Conservation (phyloP, 225 moss, liverwort and hornwort species). For the Pleurozium schreberi region DNA sequence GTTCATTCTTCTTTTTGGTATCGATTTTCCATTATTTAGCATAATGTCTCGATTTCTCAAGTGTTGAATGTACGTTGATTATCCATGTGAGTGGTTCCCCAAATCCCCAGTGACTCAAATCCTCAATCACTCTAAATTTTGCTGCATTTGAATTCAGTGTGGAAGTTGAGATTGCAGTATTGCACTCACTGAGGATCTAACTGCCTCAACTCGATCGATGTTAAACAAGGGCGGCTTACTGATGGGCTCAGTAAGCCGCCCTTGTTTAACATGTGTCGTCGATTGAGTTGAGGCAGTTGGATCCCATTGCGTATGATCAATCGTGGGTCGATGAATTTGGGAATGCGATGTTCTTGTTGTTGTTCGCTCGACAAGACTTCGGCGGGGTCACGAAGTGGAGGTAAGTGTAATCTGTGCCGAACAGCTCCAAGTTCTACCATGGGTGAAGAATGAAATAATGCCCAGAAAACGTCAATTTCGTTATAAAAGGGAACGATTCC, state of each 20-base stretch:
- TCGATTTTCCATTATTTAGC: not conserved
- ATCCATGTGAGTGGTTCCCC: not conserved
- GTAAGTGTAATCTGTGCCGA: not conserved
- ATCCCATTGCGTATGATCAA: not conserved
- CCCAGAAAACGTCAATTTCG: not conserved
- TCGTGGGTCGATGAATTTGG: not conserved
- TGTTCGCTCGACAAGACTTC: not conserved
- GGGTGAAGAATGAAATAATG: too few relatives aligned
- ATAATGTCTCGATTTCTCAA: not conserved
- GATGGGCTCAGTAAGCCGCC: not conserved
- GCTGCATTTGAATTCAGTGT: too few relatives aligned
- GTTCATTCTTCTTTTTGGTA: too few relatives aligned
- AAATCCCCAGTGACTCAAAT: not conserved
- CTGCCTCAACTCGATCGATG: too few relatives aligned
- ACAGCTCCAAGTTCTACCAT: not conserved
- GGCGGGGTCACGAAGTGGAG: not conserved
- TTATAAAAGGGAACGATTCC: not conserved
- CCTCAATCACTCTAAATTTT: not conserved
- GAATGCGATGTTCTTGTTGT: not conserved
- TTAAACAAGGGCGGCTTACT: too few relatives aligned
- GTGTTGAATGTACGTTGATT: not conserved
- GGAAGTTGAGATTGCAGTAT: too few relatives aligned
- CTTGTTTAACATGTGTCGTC: conserved; percentile 10
- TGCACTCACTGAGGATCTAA: too few relatives aligned
- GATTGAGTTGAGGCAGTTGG: not conserved